A percentile compares a stretch with the other conserved stretches of the same genome.
Conservation (phyloP, 352 stramenopile genomes). For the Peronospora destructor region DNA sequence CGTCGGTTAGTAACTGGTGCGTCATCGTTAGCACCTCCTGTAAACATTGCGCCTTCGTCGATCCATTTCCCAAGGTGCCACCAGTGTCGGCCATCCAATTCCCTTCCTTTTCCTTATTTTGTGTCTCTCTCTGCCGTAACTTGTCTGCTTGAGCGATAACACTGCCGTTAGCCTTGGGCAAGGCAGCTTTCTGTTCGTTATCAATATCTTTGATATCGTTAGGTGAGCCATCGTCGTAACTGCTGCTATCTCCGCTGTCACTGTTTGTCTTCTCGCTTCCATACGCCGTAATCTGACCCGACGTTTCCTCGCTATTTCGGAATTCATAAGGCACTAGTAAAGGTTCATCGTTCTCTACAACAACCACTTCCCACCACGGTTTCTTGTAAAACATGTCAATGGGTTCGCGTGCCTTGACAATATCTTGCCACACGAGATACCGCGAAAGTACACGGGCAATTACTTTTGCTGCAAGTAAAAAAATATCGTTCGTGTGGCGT, state of each 20-base stretch:
- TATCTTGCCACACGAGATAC: conserved; percentile 47
- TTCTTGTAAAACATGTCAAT: conserved; percentile 90
- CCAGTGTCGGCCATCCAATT: background rate
- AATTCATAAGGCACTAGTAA: conserved; percentile 15
- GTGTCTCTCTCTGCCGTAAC: background rate
- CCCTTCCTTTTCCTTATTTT: conserved; percentile 12
- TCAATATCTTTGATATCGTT: conserved; percentile 24
- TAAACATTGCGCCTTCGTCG: conserved; percentile 37
- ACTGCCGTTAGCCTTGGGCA: background rate
- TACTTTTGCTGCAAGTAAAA: conserved; percentile 83
- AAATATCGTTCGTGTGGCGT: conserved; percentile 89
- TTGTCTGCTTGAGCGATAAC: background rate
- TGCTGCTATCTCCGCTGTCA: conserved; percentile 19
- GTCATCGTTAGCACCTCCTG: conserved; percentile 55
- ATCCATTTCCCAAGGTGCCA: background rate
- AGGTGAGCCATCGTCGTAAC: conserved; percentile 18
- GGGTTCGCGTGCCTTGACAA: conserved; percentile 52
- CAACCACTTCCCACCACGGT: conserved; percentile 84
- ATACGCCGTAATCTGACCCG: conserved; percentile 13
- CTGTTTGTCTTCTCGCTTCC: conserved; percentile 26
- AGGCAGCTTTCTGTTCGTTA: conserved; percentile 7
- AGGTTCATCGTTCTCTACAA: conserved; percentile 50
- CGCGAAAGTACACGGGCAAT: conserved; percentile 61
- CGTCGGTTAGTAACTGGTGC: conserved; percentile 58
- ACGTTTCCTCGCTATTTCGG: conserved; percentile 4